A percentile compares a stretch with the other conserved stretches of the same genome.
Conservation (phyloP, 768 basidiomycete species). For the Hortiboletus flavorubellus region DNA sequence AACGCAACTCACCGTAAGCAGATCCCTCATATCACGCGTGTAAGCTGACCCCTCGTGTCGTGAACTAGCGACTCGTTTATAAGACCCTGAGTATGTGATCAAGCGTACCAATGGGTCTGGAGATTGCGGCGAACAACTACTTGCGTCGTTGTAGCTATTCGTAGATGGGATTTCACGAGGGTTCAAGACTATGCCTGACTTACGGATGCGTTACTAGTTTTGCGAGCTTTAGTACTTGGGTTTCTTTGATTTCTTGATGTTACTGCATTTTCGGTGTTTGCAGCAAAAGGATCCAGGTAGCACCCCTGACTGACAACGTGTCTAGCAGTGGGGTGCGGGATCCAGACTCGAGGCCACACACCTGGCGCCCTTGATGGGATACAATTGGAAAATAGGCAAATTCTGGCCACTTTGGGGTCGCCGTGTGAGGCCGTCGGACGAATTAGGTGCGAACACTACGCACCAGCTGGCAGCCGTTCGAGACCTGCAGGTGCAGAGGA, state of each 20-base stretch:
- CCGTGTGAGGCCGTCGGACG: constrained; percentile 6
- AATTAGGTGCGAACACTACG: constrained; percentile 14
- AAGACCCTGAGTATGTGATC: constrained; percentile 29
- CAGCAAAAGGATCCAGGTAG: not conserved
- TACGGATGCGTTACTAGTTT: constrained; percentile 6
- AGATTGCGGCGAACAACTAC: constrained; percentile 6
- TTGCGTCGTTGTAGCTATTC: constrained; percentile 15
- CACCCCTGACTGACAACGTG: constrained; percentile 18
- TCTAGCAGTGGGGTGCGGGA: constrained; percentile 7
- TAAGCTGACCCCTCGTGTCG: constrained; percentile 18
- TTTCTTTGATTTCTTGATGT: constrained; percentile 8
- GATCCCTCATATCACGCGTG: constrained; percentile 7
- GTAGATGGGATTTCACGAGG: constrained; percentile 18
- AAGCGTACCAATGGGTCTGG: not conserved
- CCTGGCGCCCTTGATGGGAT: constrained; percentile 8
- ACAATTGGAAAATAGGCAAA: constrained; percentile 12
- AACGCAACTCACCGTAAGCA: constrained; percentile 22
- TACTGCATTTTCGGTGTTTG: not conserved
- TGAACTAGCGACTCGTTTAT: constrained; percentile 26
- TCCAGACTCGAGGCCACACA: constrained; percentile 18
- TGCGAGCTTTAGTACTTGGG: not conserved
- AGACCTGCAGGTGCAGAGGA: constrained; percentile 5
- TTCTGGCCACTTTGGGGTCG: not conserved
- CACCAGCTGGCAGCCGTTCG: not conserved
- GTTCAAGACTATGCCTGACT: constrained; percentile 7